These are phyloP conservation scores for Emergomyces pasteurianus DNA, from an alignment of 2,329 filamentous ascomycete genomes.

Conservation along the genomic window DNA sequence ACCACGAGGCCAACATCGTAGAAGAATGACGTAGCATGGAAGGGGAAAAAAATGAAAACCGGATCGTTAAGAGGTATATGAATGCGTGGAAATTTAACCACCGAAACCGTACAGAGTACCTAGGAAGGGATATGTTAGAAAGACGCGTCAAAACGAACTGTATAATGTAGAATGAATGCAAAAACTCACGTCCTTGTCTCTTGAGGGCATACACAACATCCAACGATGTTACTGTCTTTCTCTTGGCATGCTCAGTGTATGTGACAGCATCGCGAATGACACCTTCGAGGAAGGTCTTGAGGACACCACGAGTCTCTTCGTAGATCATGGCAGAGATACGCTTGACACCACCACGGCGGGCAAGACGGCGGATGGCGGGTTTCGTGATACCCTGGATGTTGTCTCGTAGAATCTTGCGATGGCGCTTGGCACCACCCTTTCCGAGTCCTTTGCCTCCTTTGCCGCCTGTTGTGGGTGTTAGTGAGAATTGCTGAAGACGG, in stretches of 20 bases:
- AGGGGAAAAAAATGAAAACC: too few relatives aligned
- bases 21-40: not conserved
- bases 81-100: constrained; percentile 50
- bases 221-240: constrained; percentile 45
- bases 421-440: constrained; percentile 97
- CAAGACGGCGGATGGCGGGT: constrained; percentile 96
- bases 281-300: constrained; percentile 74
- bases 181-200: constrained; percentile 44
- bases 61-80: constrained; percentile 1
- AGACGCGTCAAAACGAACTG: not conserved
- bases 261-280: constrained; percentile 70
- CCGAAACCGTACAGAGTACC: constrained; percentile 79
- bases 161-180: too few relatives aligned
- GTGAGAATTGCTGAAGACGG: constrained; percentile 7
- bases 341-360: constrained; percentile 99
- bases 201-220: constrained; percentile 54
- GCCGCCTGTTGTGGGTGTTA: constrained; percentile 50
- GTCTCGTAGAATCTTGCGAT: constrained; percentile 98
- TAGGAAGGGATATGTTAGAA: constrained; percentile 11
- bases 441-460: constrained; percentile 97
- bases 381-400: constrained; percentile 99
- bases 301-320: constrained; percentile 69
- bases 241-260: constrained; percentile 74
- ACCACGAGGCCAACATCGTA: not conserved
- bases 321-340: constrained; percentile 97